Evolutionary conservation across 2,329 filamentous ascomycete genomes (phyloP), one percentile per base, ranked within the genome.

Genomic region (Fusarium acutatum): DNA sequence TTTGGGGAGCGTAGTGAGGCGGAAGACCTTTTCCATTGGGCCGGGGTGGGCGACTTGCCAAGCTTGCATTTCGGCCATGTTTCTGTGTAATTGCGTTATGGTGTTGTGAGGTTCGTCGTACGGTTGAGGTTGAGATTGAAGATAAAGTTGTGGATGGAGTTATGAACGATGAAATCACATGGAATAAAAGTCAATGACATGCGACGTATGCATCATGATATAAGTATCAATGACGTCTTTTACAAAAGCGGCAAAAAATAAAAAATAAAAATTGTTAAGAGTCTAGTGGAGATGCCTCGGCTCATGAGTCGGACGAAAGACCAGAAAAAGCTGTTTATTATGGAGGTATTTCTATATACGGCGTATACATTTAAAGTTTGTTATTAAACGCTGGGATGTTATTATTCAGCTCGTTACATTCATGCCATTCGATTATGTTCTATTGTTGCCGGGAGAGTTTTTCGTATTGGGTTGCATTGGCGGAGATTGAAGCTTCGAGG

Each of bases 11-110:
- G 57, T 41, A 6, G 61, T 3, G 38, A 82, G 75, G 18, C 64
- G 60, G 32, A 83, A 64, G 20, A 64, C 71, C 17, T 75, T 61
- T 10, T 71, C 64, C 24, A 82, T 34, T 18, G 66, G 41, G 28
- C 81, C 81, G 3, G 79, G 79, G 4, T 60, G 53, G 40, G 73
- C 56, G 37, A 68, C 63, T 44, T 77, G 78, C 80, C 80, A 82
- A 1, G 79, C 79, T 53, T 67, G 71, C 79, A 82, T 82, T 46
- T 60, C 57, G 22, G 58, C 54, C 61, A 73, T 73, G 49, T 8
- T 49, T 38, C 37, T 38, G 37, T 22, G 37, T 38, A 22, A 22
- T 18, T 43, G 26, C 24, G 14, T 38, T 52, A 9, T 20, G 24
- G 11, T 52, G 12, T 20, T 26, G 26, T 26, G 26, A 26, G 26